phyloP scores from a whole-genome alignment of 257 asterid species.

The Przewalskia tangutica region DNA sequence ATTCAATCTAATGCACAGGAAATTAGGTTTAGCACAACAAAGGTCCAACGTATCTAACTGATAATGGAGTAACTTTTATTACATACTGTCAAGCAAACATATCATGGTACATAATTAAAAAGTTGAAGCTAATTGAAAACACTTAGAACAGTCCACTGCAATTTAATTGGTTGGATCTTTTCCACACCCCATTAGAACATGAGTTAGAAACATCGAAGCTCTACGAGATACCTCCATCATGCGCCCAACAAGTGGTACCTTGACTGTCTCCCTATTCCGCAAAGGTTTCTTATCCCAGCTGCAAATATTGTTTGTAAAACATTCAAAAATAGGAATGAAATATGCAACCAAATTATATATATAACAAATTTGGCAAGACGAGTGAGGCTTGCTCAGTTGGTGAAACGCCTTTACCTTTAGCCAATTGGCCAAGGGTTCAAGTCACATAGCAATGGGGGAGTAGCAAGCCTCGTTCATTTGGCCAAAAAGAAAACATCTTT shows the following conservation, averaged over 20 bases:
- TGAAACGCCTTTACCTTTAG: background rate
- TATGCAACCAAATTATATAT: background rate
- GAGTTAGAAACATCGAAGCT: constrained; percentile 70
- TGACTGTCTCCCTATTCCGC: constrained; percentile 51
- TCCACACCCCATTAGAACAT: constrained; percentile 73
- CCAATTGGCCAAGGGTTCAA: background rate
- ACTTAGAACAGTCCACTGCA: background rate
- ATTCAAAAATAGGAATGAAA: background rate
- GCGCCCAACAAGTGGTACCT: constrained; percentile 49
- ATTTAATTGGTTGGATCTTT: constrained; percentile 43
- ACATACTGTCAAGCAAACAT: background rate
- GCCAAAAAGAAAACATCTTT: background rate
- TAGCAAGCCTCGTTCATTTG: background rate
- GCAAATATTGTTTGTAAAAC: background rate
- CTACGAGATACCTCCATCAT: constrained; percentile 37
- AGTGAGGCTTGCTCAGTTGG: background rate
- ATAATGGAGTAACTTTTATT: too few species aligned
- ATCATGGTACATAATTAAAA: background rate
- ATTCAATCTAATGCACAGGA: too few species aligned
- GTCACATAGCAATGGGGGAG: background rate
- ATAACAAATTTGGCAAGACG: background rate
- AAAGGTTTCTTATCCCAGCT: constrained; percentile 92
- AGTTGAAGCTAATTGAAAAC: background rate
- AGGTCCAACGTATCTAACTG: too few species aligned
- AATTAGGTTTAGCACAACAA: too few species aligned